Evolutionary conservation across 2,329 filamentous ascomycete genomes (phyloP).

Genomic region (Trichoderma koningii): DNA sequence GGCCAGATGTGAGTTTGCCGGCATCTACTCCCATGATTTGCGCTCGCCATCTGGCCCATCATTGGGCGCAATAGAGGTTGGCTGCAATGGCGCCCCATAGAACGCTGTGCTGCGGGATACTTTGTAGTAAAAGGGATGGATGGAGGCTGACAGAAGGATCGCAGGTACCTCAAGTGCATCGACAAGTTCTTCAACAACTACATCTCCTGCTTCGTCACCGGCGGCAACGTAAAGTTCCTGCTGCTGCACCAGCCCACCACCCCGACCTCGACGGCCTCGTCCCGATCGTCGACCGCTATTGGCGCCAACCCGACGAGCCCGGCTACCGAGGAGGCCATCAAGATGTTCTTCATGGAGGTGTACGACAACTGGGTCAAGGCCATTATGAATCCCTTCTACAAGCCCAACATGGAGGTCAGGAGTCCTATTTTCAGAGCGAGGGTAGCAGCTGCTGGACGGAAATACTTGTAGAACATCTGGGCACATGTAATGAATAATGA

Average conservation of each 20-base stretch:
- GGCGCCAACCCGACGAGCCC: constrained; percentile 83
- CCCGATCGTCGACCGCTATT: constrained; percentile 67
- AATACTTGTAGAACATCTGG: constrained; percentile 68
- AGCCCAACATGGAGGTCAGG: constrained; percentile 77
- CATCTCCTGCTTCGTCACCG: constrained; percentile 92
- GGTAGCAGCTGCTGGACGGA: constrained; percentile 86
- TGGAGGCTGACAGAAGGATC: neutral
- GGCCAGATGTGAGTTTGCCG: constrained; percentile 68
- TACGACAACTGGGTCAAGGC: constrained; percentile 98
- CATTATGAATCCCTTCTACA: constrained; percentile 95
- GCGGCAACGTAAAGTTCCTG: constrained; percentile 89
- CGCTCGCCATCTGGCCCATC: neutral
- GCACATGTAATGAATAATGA: constrained; percentile 19
- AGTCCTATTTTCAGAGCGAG: constrained; percentile 83
- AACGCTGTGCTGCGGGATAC: neutral
- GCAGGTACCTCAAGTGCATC: constrained; percentile 91
- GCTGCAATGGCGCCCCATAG: no score
- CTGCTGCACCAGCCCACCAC: constrained; percentile 80
- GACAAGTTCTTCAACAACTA: constrained; percentile 97
- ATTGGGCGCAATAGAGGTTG: no score
- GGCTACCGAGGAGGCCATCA: constrained; percentile 92
- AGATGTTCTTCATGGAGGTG: constrained; percentile 91
- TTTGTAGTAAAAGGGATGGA: neutral
- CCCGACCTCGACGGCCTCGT: constrained; percentile 46
- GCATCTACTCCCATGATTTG: no score